Conservation (phyloP, 805 yeast species). For the Pichia scutulata region DNA sequence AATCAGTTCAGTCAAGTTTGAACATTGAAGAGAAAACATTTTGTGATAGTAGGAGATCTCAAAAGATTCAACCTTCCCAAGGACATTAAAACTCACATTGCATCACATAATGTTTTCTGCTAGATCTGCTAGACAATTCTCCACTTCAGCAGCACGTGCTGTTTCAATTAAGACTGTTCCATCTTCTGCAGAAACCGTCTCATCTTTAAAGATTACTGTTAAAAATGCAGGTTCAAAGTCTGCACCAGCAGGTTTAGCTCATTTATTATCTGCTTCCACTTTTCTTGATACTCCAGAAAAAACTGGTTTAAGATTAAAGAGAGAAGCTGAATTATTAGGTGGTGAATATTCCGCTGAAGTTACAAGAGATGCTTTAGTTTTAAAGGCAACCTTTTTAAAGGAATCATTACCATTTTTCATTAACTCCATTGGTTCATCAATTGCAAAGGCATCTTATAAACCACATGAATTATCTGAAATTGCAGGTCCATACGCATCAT, state of each 20-base stretch:
- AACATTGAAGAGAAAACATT: background rate
- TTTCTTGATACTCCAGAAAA: constrained; percentile 76
- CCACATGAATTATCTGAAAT: constrained; percentile 78
- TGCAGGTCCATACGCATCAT: constrained; percentile 69
- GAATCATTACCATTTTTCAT: constrained; percentile 90
- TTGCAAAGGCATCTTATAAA: constrained; percentile 65
- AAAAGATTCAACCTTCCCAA: background rate
- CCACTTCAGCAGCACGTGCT: constrained; percentile 38
- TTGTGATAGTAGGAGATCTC: background rate
- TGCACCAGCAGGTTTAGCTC: constrained; percentile 73
- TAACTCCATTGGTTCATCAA: constrained; percentile 69
- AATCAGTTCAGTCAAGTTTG: background rate
- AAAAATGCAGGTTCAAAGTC: constrained; percentile 78
- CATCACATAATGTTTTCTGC: constrained; percentile 23
- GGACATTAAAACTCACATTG: background rate
- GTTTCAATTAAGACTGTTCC: constrained; percentile 32
- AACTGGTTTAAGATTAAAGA: constrained; percentile 85
- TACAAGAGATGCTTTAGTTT: constrained; percentile 77
- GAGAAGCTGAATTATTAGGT: constrained; percentile 92
- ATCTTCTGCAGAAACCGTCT: constrained; percentile 53
- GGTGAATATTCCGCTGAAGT: constrained; percentile 64
- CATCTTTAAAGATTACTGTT: constrained; percentile 72
- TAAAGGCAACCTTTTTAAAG: constrained; percentile 75
- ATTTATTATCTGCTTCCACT: constrained; percentile 73
- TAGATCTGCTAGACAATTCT: constrained; percentile 27